These are phyloP conservation scores for Ganoderma meredithae DNA, from an alignment of 1,284 basidiomycete species.

Conservation along the genomic window DNA sequence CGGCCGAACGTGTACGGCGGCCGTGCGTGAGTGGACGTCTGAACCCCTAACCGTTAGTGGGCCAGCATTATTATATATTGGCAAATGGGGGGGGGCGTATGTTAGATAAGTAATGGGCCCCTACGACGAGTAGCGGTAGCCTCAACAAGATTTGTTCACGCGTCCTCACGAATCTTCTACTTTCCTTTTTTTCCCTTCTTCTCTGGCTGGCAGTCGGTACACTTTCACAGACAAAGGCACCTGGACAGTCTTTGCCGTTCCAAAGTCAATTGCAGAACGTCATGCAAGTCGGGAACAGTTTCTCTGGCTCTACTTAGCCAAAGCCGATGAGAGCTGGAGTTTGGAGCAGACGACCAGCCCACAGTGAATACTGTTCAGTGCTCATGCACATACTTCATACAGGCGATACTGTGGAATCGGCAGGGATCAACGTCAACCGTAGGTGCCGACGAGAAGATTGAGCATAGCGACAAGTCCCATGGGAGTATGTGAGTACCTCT, in stretches of 20 bases:
- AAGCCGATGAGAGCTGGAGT: too few species aligned
- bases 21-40: not conserved
- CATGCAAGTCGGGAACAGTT: not conserved
- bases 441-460: too few species aligned
- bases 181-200: not conserved
- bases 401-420: too few species aligned
- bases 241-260: not conserved
- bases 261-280: not conserved
- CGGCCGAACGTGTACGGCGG: slow-evolving; percentile 23
- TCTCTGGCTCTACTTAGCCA: too few species aligned
- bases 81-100: not conserved
- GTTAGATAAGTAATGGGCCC: not conserved
- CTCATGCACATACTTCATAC: too few species aligned
- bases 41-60: not conserved
- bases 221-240: not conserved
- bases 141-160: not conserved
- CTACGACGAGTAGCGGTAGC: slow-evolving; percentile 2
- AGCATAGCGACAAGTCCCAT: too few species aligned
- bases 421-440: too few species aligned
- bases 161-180: not conserved
- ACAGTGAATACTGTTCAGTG: too few species aligned
- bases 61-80: not conserved
- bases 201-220: not conserved
- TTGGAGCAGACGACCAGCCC: too few species aligned
- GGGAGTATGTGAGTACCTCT: too few species aligned